phyloP scores from a whole-genome alignment of 2,329 filamentous ascomycete species.

The Fusarium concolor region DNA sequence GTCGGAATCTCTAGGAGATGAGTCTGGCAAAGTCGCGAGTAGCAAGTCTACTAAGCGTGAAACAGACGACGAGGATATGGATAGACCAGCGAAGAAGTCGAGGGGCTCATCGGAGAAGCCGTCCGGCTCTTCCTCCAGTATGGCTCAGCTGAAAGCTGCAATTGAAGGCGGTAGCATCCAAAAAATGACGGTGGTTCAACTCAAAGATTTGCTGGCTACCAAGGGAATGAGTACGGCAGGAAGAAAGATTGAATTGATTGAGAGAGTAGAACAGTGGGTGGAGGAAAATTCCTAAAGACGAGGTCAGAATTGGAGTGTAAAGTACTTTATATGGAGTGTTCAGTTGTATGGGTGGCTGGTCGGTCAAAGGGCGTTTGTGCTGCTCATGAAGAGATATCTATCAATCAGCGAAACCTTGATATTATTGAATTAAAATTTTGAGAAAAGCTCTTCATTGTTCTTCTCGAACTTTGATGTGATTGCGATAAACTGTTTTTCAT shows the following conservation, averaged over 20 bases:
- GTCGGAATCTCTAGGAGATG: conserved; percentile 74
- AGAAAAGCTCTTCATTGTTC: not conserved
- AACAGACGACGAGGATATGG: conserved; percentile 58
- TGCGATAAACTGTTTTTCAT: not conserved
- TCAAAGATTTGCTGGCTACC: conserved; percentile 61
- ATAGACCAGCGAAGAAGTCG: conserved; percentile 60
- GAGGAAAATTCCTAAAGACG: conserved; percentile 56
- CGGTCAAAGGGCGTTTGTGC: conserved; percentile 20
- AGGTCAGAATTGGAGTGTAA: not conserved
- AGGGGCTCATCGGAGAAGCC: conserved; percentile 52
- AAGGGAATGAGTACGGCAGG: conserved; percentile 63
- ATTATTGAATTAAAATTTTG: not conserved
- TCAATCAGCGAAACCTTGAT: not conserved
- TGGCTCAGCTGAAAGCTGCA: conserved; percentile 60
- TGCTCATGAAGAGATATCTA: not conserved
- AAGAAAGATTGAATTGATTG: conserved; percentile 65
- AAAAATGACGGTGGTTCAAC: conserved; percentile 66
- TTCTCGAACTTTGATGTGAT: not conserved
- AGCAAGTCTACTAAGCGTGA: conserved; percentile 64
- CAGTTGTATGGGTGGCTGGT: not conserved
- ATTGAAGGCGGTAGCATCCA: conserved; percentile 59
- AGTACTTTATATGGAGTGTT: conserved; percentile 5
- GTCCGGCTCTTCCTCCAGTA: conserved; percentile 53
- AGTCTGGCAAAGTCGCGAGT: conserved; percentile 55
- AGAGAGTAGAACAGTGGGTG: conserved; percentile 67